phyloP scores from a whole-genome alignment of 169 alveolate species.

The Besnoitia besnoiti region DNA sequence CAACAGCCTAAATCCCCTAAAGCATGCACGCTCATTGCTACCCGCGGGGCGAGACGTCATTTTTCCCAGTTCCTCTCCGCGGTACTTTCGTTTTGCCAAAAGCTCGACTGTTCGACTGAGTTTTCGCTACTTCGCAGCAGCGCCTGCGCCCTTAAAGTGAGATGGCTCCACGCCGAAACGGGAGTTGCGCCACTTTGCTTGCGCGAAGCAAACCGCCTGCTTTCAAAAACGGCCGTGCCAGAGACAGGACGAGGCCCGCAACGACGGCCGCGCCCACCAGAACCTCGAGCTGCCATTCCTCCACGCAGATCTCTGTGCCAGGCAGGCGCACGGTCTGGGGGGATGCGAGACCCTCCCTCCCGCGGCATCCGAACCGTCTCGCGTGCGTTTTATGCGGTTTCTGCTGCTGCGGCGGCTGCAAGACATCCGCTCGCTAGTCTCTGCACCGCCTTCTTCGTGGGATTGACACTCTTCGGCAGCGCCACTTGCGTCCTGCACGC shows the following conservation, averaged over 20 bases:
- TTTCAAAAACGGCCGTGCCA: neutral
- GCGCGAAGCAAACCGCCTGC: neutral
- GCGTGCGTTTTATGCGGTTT: no score
- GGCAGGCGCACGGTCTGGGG: no score
- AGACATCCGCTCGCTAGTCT: no score
- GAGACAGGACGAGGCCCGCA: neutral
- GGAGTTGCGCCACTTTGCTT: no score
- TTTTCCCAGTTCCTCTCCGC: neutral
- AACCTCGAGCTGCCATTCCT: neutral
- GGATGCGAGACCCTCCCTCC: no score
- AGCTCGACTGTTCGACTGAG: neutral
- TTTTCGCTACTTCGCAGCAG: neutral
- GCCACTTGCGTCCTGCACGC: no score
- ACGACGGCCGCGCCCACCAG: neutral
- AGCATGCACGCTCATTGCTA: no score
- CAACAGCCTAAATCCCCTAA: no score
- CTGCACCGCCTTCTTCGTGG: no score
- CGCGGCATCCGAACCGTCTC: neutral
- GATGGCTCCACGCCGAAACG: no score
- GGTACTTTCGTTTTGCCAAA: neutral
- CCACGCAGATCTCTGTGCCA: neutral
- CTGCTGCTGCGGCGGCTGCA: no score
- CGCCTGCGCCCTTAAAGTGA: neutral
- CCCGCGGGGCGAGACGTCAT: neutral
- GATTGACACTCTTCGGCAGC: no score